Base-by-base conservation (phyloP, 2,329 filamentous ascomycete genomes). In the Trichophyton equinum region DNA sequence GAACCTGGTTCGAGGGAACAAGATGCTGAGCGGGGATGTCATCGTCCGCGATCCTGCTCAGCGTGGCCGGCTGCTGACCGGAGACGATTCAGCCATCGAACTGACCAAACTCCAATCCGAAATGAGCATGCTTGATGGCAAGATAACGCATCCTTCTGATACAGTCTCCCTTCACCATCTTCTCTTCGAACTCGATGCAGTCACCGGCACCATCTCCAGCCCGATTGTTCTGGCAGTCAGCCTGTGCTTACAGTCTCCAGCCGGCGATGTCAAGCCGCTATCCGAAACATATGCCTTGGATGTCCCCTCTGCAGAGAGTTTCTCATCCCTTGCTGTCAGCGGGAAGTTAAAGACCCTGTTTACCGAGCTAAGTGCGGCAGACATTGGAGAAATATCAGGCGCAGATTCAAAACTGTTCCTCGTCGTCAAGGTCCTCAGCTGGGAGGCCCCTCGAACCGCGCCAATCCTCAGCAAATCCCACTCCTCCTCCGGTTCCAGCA, bases 1-100 rank as follows among this genome's bases (percentile, higher is more conserved):
- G 94, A 90, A 96, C 68, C 78, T 99, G 57, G 92, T 97, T 2
- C 85, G 82, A 49, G 92, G 92, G 51, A 99, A 99, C 76, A 97
- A 96, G 75, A 82, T 97, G 68, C 87, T 96, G 60, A 90, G 86
- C 63, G 90, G 90, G 58, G 91, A 97, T 71, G 88, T 99, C 56
- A 96, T 99, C 71, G 94, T 99, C 62, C 85, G 94, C 33, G 94
- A 95, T 73, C 90, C 94, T 1, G 82, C 81, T 20, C 85, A 91
- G 70, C 83, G 87, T 33, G 94, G 94, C 7, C 85, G 91, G 53
- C 85, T 97, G 30, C 75, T 99, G 68, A 96, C 91, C 0, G 90
- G 89, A 11, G 88, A 96, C 59, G 94, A 99, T 73, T 96, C 91
- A 0, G 89, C 94, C 3, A 88, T 97, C 30, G 88, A 96, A 62